These are phyloP conservation scores for Phoenix dactylifera DNA, from an alignment of 176 grass and related monocot species.

Conservation along the genomic window DNA sequence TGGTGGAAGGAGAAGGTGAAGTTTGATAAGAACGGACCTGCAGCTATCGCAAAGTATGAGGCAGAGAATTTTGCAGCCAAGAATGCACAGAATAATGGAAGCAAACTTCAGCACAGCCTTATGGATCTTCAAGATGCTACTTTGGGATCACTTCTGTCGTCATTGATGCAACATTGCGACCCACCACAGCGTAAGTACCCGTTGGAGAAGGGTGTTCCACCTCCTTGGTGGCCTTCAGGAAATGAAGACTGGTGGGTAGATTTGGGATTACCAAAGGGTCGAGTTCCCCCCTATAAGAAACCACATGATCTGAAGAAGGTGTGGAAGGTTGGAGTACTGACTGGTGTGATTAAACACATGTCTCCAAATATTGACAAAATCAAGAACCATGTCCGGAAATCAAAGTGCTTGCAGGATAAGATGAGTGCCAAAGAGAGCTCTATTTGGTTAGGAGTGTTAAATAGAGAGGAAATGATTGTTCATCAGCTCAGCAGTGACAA, in stretches of 20 bases:
- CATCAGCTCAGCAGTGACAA: constrained; percentile 36
- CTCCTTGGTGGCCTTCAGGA: constrained; percentile 90
- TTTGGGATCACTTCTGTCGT: constrained; percentile 77
- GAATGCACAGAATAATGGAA: constrained; percentile 30
- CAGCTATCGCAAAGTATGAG: constrained; percentile 68
- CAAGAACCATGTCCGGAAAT: constrained; percentile 74
- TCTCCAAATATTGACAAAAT: constrained; percentile 90
- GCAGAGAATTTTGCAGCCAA: constrained; percentile 39
- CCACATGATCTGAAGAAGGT: constrained; percentile 98
- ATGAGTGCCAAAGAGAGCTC: constrained; percentile 94
- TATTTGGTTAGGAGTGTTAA: constrained; percentile 81
- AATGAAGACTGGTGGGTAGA: constrained; percentile 78
- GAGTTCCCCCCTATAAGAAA: constrained; percentile 77
- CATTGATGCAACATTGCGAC: constrained; percentile 87
- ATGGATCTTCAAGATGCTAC: constrained; percentile 98
- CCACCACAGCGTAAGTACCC: constrained; percentile 91
- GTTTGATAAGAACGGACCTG: constrained; percentile 94
- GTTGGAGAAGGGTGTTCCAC: constrained; percentile 64
- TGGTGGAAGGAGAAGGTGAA: constrained; percentile 99
- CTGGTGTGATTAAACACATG: constrained; percentile 93
- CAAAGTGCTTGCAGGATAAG: constrained; percentile 96
- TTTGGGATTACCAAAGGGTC: constrained; percentile 54
- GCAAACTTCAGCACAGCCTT: constrained; percentile 44
- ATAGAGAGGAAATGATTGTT: constrained; percentile 66
- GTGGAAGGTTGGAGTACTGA: constrained; percentile 95